These are phyloP conservation scores for Pyrus betulifolia DNA, from an alignment of 306 rosid genomes.

Conservation along the genomic window DNA sequence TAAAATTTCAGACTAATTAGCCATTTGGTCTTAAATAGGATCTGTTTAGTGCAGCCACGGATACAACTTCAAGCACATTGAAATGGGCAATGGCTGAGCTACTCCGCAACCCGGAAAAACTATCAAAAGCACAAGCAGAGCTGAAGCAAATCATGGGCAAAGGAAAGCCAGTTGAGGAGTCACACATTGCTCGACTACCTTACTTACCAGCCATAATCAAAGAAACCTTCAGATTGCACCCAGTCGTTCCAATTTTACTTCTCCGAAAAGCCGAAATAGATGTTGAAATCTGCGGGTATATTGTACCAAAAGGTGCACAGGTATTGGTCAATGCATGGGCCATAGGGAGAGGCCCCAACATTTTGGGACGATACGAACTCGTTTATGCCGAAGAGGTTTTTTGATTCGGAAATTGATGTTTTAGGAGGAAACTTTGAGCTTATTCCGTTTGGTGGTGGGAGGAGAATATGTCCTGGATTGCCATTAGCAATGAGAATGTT, in stretches of 20 bases:
- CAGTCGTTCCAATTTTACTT: background rate
- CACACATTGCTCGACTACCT: constrained; percentile 7
- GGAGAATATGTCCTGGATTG: constrained; percentile 33
- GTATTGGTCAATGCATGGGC: too few relatives aligned
- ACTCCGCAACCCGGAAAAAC: background rate
- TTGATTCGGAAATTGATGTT: constrained; percentile 4
- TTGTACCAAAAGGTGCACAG: too few relatives aligned
- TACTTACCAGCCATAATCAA: constrained; percentile 18
- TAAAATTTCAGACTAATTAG: too few relatives aligned
- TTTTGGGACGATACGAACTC: constrained; percentile 5
- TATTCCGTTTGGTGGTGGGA: constrained; percentile 27
- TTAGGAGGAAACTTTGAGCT: constrained; percentile 25
- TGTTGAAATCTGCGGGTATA: too few relatives aligned
- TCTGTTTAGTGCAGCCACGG: constrained; percentile 8
- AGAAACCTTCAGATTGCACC: constrained; percentile 16
- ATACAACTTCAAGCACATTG: background rate
- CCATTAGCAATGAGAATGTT: constrained; percentile 23
- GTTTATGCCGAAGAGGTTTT: constrained; percentile 15
- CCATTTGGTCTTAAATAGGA: background rate
- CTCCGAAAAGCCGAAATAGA: background rate
- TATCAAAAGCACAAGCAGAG: constrained; percentile 7
- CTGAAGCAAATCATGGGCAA: background rate
- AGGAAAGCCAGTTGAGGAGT: constrained; percentile 2
- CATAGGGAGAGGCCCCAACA: background rate
- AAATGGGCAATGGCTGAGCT: background rate